phyloP scores from a whole-genome alignment of 306 rosid species.

The Arachis hypogaea region DNA sequence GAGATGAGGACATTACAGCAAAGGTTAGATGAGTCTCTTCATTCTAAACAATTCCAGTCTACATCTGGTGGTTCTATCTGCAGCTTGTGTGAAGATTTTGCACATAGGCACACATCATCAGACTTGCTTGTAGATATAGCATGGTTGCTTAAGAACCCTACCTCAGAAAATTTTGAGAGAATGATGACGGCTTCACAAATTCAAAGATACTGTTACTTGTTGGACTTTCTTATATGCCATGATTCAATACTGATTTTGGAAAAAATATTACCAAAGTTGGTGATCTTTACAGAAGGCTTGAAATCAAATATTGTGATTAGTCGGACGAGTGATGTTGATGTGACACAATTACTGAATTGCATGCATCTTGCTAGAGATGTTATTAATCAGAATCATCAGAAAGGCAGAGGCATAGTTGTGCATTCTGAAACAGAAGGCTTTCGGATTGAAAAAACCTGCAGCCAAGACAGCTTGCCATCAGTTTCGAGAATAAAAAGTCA shows the following conservation, averaged over 20 bases:
- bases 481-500: conserved; percentile 46
- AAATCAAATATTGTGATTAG: conserved; percentile 40
- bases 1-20: conserved; percentile 72
- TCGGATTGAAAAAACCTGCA: conserved; percentile 43
- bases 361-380: conserved; percentile 53
- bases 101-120: conserved; percentile 52
- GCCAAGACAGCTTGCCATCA: conserved; percentile 41
- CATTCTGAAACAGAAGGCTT: conserved; percentile 45
- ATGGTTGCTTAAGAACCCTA: conserved; percentile 86
- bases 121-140: conserved; percentile 83
- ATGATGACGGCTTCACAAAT: conserved; percentile 60
- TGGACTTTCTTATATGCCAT: conserved; percentile 67
- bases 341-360: conserved; percentile 51
- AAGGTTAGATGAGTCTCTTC: conserved; percentile 55
- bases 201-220: conserved; percentile 69
- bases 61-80: conserved; percentile 49
- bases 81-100: conserved; percentile 61
- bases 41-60: conserved; percentile 44
- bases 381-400: conserved; percentile 46
- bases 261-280: conserved; percentile 65
- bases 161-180: conserved; percentile 60
- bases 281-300: conserved; percentile 47
- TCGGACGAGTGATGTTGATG: conserved; percentile 50
- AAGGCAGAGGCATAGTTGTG: conserved; percentile 39
- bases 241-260: conserved; percentile 73